phyloP scores from a whole-genome alignment of 2,329 filamentous ascomycete genomes.

The Verruconis gallopava region DNA sequence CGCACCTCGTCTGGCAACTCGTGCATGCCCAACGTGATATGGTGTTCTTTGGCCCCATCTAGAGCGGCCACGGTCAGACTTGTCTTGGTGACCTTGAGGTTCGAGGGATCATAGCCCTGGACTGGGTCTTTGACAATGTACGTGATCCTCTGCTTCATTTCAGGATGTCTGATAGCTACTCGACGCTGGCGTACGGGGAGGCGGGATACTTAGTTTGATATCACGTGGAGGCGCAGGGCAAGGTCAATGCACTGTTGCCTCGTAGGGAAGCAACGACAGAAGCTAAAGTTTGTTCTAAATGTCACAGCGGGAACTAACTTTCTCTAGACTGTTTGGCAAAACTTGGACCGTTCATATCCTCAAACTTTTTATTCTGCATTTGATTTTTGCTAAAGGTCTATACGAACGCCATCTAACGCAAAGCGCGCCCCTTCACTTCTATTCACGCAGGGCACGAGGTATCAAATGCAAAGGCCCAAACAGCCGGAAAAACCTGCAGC shows the following conservation, averaged over 20 bases:
- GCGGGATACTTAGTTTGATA: not conserved
- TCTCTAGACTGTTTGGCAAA: too few species aligned
- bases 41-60: slow-evolving; percentile 62
- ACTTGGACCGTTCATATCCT: too few species aligned
- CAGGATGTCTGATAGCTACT: too few species aligned
- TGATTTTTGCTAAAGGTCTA: too few species aligned
- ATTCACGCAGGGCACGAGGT: too few species aligned
- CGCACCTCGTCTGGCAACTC: slow-evolving; percentile 58
- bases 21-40: slow-evolving; percentile 57
- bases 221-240: not conserved
- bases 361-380: too few species aligned
- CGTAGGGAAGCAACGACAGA: not conserved
- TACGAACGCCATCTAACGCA: too few species aligned
- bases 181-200: slow-evolving; percentile 4
- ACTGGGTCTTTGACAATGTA: slow-evolving; percentile 50
- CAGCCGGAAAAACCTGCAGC: too few species aligned
- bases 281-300: too few species aligned
- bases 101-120: slow-evolving; percentile 50
- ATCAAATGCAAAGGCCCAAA: too few species aligned
- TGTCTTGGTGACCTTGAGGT: slow-evolving; percentile 44
- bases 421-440: too few species aligned
- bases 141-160: slow-evolving; percentile 68
- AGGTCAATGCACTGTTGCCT: not conserved
- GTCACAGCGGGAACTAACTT: too few species aligned
- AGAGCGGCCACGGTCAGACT: slow-evolving; percentile 46